Evolutionary conservation across 2,329 filamentous ascomycete species (phyloP).

Genomic region (Simplicillium aogashimaense): DNA sequence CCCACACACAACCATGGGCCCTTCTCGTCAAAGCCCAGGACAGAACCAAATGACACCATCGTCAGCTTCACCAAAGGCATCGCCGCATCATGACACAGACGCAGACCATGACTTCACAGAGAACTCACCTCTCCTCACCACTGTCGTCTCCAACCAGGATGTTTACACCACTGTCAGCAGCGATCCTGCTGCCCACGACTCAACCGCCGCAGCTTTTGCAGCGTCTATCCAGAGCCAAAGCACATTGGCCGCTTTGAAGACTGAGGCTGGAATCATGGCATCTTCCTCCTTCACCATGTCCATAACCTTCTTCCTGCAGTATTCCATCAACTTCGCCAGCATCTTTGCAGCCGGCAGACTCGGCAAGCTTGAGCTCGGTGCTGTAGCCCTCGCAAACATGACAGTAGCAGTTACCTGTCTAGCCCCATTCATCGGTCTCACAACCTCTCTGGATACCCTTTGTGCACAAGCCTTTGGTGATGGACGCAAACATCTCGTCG

Average conservation of each 20-base stretch:
- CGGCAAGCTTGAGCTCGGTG: slow-evolving; percentile 49
- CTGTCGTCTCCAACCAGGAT: no score
- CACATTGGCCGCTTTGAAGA: not conserved
- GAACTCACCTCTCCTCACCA: no score
- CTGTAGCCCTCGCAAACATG: slow-evolving; percentile 52
- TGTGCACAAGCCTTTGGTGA: slow-evolving; percentile 92
- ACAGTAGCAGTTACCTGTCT: slow-evolving; percentile 71
- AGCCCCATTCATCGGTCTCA: slow-evolving; percentile 72
- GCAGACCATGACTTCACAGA: no score
- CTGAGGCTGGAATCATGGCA: not conserved
- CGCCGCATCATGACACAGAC: no score
- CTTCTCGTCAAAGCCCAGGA: no score
- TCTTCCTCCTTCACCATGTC: not conserved
- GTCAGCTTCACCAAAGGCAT: no score
- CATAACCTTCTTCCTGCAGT: slow-evolving; percentile 65
- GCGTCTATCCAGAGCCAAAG: no score
- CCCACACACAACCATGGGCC: no score
- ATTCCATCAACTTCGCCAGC: slow-evolving; percentile 73
- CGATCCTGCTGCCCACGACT: no score
- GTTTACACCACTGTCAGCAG: no score
- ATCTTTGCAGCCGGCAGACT: slow-evolving; percentile 71
- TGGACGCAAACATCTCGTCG: slow-evolving; percentile 79
- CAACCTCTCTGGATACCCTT: slow-evolving; percentile 83
- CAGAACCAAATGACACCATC: no score
- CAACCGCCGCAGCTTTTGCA: no score